These are phyloP conservation scores for Cenchrus fungigraminus DNA, from an alignment of 176 grass and related monocot genomes.

Conservation along the genomic window DNA sequence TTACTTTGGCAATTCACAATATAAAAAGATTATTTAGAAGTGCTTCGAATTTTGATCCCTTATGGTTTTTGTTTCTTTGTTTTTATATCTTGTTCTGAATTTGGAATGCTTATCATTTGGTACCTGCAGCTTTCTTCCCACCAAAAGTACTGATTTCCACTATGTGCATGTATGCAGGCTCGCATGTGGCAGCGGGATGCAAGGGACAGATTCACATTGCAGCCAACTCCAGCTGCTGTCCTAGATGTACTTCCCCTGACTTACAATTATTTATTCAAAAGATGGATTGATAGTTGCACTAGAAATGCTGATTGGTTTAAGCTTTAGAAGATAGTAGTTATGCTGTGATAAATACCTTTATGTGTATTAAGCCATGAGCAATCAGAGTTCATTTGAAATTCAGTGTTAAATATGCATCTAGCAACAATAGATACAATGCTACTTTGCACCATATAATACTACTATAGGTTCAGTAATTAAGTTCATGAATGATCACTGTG, in stretches of 20 bases:
- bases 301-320: neutral
- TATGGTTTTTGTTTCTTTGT: neutral
- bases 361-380: neutral
- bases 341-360: conserved; percentile 1
- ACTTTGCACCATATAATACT: neutral
- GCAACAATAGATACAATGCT: conserved; percentile 8
- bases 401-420: conserved; percentile 11
- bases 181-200: conserved; percentile 92
- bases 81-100: neutral
- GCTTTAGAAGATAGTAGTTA: neutral
- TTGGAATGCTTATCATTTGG: conserved; percentile 19
- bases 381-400: neutral
- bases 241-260: conserved; percentile 64
- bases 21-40: conserved; percentile 14
- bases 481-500: neutral
- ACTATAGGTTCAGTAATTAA: neutral
- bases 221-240: conserved; percentile 91
- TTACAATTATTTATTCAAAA: neutral
- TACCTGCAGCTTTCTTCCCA: neutral
- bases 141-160: neutral
- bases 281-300: neutral
- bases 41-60: neutral
- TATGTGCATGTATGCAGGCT: conserved; percentile 52
- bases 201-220: conserved; percentile 73
- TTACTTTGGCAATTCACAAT: neutral